phyloP scores from a whole-genome alignment of 768 basidiomycete species.

The Mrakia frigida region DNA sequence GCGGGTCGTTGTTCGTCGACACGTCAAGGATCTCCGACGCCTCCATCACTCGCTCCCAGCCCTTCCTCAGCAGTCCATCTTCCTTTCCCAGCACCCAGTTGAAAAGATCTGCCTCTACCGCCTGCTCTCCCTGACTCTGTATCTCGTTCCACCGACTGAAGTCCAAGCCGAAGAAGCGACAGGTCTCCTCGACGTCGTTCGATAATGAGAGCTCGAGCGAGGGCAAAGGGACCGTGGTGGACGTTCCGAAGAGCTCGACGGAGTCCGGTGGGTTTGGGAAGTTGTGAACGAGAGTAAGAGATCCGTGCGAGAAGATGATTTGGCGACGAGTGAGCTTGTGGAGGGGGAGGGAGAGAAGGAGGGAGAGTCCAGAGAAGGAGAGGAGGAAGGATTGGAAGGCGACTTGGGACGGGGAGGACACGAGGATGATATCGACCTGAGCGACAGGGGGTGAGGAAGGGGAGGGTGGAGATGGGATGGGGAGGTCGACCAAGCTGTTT shows the following conservation, averaged over 20 bases:
- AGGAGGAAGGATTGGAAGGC: background rate
- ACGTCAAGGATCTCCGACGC: background rate
- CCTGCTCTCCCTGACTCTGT: too few species aligned
- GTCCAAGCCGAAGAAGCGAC: background rate
- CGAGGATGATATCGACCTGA: slow-evolving; percentile 10
- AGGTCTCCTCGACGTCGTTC: background rate
- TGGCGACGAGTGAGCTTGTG: slow-evolving; percentile 2
- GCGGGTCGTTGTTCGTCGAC: background rate
- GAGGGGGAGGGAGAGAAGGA: background rate
- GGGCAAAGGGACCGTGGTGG: background rate
- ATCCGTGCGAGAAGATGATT: background rate
- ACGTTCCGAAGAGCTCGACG: background rate
- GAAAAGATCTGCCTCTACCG: background rate
- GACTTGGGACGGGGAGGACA: background rate
- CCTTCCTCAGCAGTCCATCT: background rate
- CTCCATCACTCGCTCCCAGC: background rate
- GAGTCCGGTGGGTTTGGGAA: background rate
- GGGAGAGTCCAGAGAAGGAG: background rate
- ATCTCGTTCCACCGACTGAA: background rate
- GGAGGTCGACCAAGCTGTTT: background rate
- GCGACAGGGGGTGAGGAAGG: background rate
- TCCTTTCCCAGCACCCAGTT: background rate
- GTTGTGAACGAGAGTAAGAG: slow-evolving; percentile 3
- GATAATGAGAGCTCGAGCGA: background rate
- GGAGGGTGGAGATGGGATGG: background rate